Conservation (phyloP, 768 basidiomycete genomes). For the Fibroporia radiculosa region DNA sequence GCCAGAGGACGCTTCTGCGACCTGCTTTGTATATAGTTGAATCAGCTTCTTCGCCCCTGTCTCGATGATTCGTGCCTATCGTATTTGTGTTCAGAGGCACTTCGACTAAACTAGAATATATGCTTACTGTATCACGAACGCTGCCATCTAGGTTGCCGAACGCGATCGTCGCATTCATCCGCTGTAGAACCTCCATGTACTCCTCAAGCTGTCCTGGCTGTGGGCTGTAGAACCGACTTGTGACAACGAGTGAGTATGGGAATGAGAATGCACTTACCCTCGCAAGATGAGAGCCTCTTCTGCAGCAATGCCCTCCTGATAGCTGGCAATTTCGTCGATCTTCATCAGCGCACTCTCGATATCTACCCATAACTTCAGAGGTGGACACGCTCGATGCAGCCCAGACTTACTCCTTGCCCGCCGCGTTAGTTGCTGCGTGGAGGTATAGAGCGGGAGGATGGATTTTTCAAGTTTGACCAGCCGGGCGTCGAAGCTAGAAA, state of each 20-base stretch:
- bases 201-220: constrained; percentile 55
- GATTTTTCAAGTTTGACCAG: constrained; percentile 80
- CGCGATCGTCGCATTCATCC: constrained; percentile 71
- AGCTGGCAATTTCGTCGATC: constrained; percentile 73
- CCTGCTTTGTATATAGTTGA: constrained; percentile 78
- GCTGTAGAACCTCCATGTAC: constrained; percentile 69
- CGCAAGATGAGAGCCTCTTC: constrained; percentile 75
- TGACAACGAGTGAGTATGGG: neutral
- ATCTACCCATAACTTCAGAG: constrained; percentile 35
- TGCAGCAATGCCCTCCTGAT: constrained; percentile 64
- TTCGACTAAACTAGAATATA: neutral
- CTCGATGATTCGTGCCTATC: constrained; percentile 65
- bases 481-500: constrained; percentile 78
- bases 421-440: constrained; percentile 67
- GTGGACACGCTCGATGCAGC: neutral
- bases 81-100: neutral
- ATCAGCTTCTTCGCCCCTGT: constrained; percentile 78
- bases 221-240: constrained; percentile 37
- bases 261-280: constrained; percentile 40
- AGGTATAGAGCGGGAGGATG: constrained; percentile 74
- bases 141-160: constrained; percentile 59
- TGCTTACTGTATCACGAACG: constrained; percentile 43
- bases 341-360: constrained; percentile 73
- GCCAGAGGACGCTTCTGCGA: constrained; percentile 81
- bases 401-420: constrained; percentile 55